These are phyloP conservation scores for Mytilinidion resinicola DNA, from an alignment of 495 filamentous ascomycete genomes.

Conservation along the genomic window DNA sequence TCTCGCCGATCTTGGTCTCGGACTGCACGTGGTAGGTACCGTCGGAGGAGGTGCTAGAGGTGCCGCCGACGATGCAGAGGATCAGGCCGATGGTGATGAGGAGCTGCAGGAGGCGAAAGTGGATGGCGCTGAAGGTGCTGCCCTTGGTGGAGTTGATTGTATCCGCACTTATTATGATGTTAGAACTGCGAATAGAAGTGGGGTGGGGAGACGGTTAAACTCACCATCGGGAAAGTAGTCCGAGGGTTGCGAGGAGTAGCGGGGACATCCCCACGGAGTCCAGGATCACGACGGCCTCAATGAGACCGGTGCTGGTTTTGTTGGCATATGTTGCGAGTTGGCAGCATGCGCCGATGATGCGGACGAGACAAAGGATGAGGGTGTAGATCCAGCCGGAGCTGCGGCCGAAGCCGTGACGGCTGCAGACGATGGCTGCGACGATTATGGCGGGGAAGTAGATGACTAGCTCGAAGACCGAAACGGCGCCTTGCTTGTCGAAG, in stretches of 20 bases:
- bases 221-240: conserved; percentile 25
- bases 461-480: conserved; percentile 9
- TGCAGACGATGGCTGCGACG: conserved; percentile 14
- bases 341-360: conserved; percentile 22
- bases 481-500: background rate
- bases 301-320: conserved; percentile 7
- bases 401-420: conserved; percentile 24
- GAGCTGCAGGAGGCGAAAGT: conserved; percentile 24
- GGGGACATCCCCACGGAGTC: conserved; percentile 29
- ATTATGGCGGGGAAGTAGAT: conserved; percentile 12
- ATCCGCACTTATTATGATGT: background rate
- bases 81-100: conserved; percentile 25
- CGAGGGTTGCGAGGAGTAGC: conserved; percentile 25
- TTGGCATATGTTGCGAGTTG: conserved; percentile 12
- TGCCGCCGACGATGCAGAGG: conserved; percentile 26
- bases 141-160: conserved; percentile 7
- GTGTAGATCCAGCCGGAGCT: conserved; percentile 28
- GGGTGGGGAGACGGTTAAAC: background rate
- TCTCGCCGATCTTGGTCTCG: conserved; percentile 14
- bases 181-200: too few relatives aligned
- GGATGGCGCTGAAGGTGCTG: conserved; percentile 2
- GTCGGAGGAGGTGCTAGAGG: background rate
- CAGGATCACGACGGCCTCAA: conserved; percentile 22
- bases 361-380: conserved; percentile 24
- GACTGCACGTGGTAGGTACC: background rate